Conservation (phyloP, 2,329 filamentous ascomycete genomes). For the Fusarium mangiferae region DNA sequence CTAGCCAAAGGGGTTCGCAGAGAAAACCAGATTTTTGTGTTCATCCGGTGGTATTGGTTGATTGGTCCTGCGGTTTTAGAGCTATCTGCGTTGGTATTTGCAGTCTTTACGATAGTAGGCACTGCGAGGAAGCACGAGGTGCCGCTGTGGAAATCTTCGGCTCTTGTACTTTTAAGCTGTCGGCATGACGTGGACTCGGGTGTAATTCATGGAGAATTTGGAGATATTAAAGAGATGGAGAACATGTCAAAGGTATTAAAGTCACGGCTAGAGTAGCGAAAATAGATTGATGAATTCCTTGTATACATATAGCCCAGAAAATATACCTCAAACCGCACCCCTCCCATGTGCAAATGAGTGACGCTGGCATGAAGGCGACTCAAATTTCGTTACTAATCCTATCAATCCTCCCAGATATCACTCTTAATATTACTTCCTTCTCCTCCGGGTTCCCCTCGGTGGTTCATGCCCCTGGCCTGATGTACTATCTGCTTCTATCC, state of each 20-base stretch:
- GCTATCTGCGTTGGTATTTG: background rate
- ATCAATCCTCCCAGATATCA: too few relatives aligned
- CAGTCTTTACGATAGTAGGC: background rate
- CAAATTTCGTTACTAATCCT: too few relatives aligned
- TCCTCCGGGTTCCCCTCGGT: too few relatives aligned
- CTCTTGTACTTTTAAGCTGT: background rate
- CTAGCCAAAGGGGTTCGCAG: background rate
- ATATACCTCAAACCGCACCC: too few relatives aligned
- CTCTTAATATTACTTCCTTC: too few relatives aligned
- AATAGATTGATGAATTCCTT: too few relatives aligned
- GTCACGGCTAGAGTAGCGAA: background rate
- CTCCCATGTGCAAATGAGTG: too few relatives aligned
- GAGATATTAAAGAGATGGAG: background rate
- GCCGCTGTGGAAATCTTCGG: background rate
- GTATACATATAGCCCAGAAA: too few relatives aligned
- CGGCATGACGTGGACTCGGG: background rate
- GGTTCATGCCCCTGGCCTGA: too few relatives aligned
- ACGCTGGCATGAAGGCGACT: too few relatives aligned
- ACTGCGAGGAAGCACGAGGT: background rate
- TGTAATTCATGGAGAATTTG: background rate
- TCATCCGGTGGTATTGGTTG: background rate
- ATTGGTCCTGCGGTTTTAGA: background rate
- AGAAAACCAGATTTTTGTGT: background rate
- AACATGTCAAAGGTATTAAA: background rate
- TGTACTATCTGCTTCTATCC: too few relatives aligned